Evolutionary conservation across 2,329 filamentous ascomycete species (phyloP).

Genomic region (Trichoderma polysporum): DNA sequence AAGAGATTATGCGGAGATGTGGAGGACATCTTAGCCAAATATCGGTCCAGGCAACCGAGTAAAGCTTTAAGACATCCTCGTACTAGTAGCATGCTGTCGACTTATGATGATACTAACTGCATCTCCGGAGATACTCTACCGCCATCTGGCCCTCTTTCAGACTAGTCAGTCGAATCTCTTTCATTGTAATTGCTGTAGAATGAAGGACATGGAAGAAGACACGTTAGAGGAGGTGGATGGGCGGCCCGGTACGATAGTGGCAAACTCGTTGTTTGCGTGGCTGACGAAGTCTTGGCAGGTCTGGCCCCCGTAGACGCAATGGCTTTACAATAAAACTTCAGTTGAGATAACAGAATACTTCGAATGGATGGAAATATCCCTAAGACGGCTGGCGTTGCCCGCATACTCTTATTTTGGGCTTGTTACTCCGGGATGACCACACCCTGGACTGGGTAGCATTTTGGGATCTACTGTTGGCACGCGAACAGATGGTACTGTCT

Average conservation of each 20-base stretch:
- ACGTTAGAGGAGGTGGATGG: conserved; percentile 2
- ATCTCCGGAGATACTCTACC: not conserved
- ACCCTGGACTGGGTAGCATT: not conserved
- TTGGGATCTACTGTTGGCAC: not conserved
- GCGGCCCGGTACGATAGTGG: conserved; percentile 16
- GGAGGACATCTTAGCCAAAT: not conserved
- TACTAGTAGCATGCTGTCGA: not conserved
- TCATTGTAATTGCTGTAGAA: not conserved
- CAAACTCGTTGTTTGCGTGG: not conserved
- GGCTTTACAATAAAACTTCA: not conserved
- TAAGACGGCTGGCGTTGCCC: not conserved
- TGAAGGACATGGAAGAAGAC: not conserved
- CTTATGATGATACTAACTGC: not conserved
- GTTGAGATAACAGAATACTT: not conserved
- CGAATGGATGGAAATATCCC: not conserved
- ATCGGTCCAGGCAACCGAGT: not conserved
- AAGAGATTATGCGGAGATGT: not conserved
- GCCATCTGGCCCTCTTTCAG: no score
- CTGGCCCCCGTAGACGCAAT: not conserved
- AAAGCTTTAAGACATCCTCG: not conserved
- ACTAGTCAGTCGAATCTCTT: not conserved
- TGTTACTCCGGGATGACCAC: not conserved
- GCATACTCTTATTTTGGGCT: not conserved
- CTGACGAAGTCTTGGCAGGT: not conserved
- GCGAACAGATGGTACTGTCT: not conserved